Evolutionary conservation across 371 early-diverging fungal genomes (phyloP).

Genomic region (Paraphysoderma sedebokerense): DNA sequence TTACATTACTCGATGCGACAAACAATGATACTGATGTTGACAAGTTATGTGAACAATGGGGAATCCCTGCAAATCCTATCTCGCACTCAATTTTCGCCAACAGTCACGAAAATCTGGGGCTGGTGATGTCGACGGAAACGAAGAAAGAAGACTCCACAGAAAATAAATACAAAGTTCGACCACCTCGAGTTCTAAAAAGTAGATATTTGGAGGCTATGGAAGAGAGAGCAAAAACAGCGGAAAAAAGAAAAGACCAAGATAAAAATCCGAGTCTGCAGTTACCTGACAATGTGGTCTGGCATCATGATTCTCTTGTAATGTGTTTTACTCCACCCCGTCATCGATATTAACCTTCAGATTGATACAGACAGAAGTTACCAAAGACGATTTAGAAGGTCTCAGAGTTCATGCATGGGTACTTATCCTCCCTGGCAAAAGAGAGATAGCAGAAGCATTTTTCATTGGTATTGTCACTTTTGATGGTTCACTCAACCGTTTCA

Average conservation of each 20-base stretch:
- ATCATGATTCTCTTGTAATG: too few relatives aligned
- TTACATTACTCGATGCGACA: conserved; percentile 27
- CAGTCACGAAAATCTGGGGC: conserved; percentile 1
- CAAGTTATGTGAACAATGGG: conserved; percentile 3
- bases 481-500: neutral
- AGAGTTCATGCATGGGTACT: conserved; percentile 33
- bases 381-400: conserved; percentile 27
- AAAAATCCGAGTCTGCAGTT: conserved; percentile 7
- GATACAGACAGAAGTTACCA: too few relatives aligned
- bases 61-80: conserved; percentile 6
- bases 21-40: conserved; percentile 8
- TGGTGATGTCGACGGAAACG: too few relatives aligned
- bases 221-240: conserved; percentile 9
- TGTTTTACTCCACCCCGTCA: too few relatives aligned
- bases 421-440: conserved; percentile 29
- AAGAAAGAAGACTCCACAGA: neutral
- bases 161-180: conserved; percentile 20
- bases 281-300: too few relatives aligned
- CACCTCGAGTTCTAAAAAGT: conserved; percentile 17
- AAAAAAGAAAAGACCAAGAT: conserved; percentile 4
- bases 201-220: conserved; percentile 20
- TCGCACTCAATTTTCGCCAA: neutral
- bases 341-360: too few relatives aligned
- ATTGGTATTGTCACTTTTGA: conserved; percentile 11
- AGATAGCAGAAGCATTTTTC: conserved; percentile 31